Base-by-base conservation (phyloP, 2,329 filamentous ascomycete species). In the Xylaria sp. region DNA sequence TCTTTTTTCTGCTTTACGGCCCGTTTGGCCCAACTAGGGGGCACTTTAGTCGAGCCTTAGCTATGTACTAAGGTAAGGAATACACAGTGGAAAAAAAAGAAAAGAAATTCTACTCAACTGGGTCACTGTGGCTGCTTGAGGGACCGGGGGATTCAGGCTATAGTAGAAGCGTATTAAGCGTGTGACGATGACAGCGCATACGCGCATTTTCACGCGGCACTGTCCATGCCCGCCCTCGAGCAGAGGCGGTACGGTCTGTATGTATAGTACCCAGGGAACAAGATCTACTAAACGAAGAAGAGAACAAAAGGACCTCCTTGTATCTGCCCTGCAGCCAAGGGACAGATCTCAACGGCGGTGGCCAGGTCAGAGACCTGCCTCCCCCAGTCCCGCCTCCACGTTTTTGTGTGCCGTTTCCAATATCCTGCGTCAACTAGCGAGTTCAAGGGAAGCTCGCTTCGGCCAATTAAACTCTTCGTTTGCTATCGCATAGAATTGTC, bases 161-260 rank as follows among this genome's bases (percentile, higher is more conserved):
- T 73, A 74, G 69, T 72, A 72, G 68, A 70, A 65, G 58, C n/a
- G 67, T 73, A 71, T 68, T 75, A 76, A 75, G 74, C 61, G 72
- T 77, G 74, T 77, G 75, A 77, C 74, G 72, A 75, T 76, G 74
- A 76, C 75, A 76, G 73, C 75, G 72, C 75, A 77, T 74, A 75
- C 74, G 34, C 68, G 64, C 73, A 75, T 68, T 51, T 67, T 66
- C 62, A 67, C 64, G 61, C 62, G 64, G 61, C 69, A 61, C 61
- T 45, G 48, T 59, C 47, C 54, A 55, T 61, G 42, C 45, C 58
- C 34, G 51, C 58, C 30, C 32, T 69, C 39, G 53, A 69, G 24
- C 39, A 54, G 50, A 19, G 54, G 54, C 45, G 39, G 51, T 67
- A 50, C 63, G 61, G 56, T 39, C 55, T 47, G 32, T 36, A 47